Conservation (phyloP, 1,284 basidiomycete species). For the Veloporphyrellus conicus region DNA sequence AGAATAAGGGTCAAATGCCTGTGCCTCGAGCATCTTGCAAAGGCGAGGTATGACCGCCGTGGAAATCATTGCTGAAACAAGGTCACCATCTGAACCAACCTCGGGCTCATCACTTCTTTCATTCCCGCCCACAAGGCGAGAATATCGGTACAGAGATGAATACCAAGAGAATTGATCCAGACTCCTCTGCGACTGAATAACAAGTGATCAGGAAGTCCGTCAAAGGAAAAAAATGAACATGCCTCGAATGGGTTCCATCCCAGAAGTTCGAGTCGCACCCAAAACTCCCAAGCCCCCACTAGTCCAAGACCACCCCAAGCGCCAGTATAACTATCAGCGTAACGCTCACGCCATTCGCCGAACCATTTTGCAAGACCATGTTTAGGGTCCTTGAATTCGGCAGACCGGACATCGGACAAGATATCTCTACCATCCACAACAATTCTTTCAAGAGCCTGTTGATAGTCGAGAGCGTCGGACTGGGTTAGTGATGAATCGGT, state of each 20-base stretch:
- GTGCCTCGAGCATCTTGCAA: conserved; percentile 64
- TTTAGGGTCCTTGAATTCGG: conserved; percentile 82
- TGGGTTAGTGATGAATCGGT: conserved; percentile 74
- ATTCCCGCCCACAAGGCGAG: conserved; percentile 50
- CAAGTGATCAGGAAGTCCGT: conserved; percentile 7
- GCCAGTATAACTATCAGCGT: conserved; percentile 77
- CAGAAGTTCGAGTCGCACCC: conserved; percentile 81
- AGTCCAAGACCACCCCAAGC: conserved; percentile 90
- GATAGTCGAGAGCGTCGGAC: conserved; percentile 69
- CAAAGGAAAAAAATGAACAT: conserved; percentile 24
- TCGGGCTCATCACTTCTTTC: conserved; percentile 49
- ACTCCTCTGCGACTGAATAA: conserved; percentile 47
- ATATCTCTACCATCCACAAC: conserved; percentile 50
- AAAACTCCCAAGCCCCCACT: conserved; percentile 94
- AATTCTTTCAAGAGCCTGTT: conserved; percentile 58
- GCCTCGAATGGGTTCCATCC: conserved; percentile 88
- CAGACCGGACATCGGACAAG: conserved; percentile 81
- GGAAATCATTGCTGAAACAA: conserved; percentile 85
- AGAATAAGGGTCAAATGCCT: conserved; percentile 82
- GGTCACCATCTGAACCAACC: conserved; percentile 78
- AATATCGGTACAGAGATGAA: conserved; percentile 72
- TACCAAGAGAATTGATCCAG: conserved; percentile 87
- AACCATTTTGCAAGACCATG: conserved; percentile 71
- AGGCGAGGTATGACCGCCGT: conserved; percentile 78
- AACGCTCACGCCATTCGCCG: conserved; percentile 72